Evolutionary conservation across 441 rosid species (phyloP), one percentile per base, ranked within the genome.

Genomic region (Heliophila coronopifolia): DNA sequence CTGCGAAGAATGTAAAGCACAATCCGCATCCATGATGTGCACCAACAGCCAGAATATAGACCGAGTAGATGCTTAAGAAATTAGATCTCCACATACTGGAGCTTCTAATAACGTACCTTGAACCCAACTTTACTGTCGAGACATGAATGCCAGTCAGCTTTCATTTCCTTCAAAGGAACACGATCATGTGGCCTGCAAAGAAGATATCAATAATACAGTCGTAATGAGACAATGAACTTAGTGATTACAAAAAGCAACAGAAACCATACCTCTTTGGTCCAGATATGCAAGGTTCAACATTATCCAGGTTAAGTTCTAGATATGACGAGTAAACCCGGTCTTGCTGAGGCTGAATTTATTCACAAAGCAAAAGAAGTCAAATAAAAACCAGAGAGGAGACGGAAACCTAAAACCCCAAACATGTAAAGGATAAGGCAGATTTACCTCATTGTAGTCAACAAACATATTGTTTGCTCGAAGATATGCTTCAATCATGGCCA

Each of bases 391-490:
- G 45, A 61, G 11, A 16, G 6, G 20, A 28, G 18, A 22, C 22
- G 3, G 26, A 12, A 53, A 23, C 4, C 26, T 3, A 32, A 18
- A 34, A 46, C 12, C 22, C 27, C 11, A 42, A 14, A 14, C 16
- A 45, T 20, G 20, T 26, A 22, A 32, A 34, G 50, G 10, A 19
- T 7, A 49, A 49, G 37, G 17, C 41, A 10, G 7, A 1, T 26
- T 33, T 75, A 84, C 99, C 90, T 92, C 97, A 54, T 58, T 78
- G 50, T 92, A 88, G 67, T 92, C 99, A 12, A 92, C 82, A 63
- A 88, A 88, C 95, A 92, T 80, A 6, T 83, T 86, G 74, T 92
- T 92, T 54, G 97, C 99, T 34, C 97, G 97, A 26, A 88, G 86
- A 65, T 85, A 92, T 44, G 95, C 78, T 76, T 92, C 99, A 54